Percentiles rank a stretch among this genome's conserved stretches.
Evolutionary conservation across 1,284 basidiomycete species (phyloP).

Genomic region (Gomphus bonarii): DNA sequence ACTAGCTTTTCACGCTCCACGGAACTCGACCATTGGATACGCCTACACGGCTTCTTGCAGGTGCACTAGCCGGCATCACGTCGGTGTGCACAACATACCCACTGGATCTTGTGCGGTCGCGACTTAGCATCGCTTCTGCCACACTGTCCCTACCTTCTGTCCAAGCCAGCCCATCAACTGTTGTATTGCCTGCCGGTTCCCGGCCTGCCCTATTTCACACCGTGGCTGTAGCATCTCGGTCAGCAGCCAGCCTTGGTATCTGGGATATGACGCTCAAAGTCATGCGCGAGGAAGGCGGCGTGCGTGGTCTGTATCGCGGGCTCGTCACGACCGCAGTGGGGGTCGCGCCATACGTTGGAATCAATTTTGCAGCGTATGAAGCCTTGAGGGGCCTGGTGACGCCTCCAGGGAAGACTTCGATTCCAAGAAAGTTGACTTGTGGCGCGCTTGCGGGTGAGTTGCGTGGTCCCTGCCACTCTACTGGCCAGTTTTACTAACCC

Average conservation of each 20-base stretch:
- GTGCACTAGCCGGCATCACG: conserved; percentile 85
- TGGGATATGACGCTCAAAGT: conserved; percentile 86
- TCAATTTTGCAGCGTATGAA: conserved; percentile 79
- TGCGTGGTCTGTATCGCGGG: conserved; percentile 82
- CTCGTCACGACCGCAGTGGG: conserved; percentile 82
- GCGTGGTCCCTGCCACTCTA: background rate
- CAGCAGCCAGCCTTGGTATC: conserved; percentile 58
- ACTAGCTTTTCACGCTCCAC: conserved; percentile 58
- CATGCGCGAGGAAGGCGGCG: conserved; percentile 82
- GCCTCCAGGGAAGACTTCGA: conserved; percentile 61
- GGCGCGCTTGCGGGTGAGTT: conserved; percentile 65
- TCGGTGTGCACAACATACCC: conserved; percentile 91
- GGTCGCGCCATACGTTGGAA: conserved; percentile 88
- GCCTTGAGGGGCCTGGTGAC: conserved; percentile 61
- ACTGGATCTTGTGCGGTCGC: conserved; percentile 85
- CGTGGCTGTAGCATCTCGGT: conserved; percentile 26
- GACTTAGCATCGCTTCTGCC: conserved; percentile 86
- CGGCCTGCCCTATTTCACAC: conserved; percentile 41
- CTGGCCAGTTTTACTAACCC: background rate
- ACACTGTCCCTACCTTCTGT: conserved; percentile 35
- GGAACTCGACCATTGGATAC: conserved; percentile 74
- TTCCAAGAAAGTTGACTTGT: conserved; percentile 56
- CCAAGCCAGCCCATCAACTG: conserved; percentile 15
- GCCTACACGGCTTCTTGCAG: conserved; percentile 69
- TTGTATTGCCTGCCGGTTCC: conserved; percentile 21